Conservation (phyloP, 768 basidiomycete species). For the Mycena maculata region DNA sequence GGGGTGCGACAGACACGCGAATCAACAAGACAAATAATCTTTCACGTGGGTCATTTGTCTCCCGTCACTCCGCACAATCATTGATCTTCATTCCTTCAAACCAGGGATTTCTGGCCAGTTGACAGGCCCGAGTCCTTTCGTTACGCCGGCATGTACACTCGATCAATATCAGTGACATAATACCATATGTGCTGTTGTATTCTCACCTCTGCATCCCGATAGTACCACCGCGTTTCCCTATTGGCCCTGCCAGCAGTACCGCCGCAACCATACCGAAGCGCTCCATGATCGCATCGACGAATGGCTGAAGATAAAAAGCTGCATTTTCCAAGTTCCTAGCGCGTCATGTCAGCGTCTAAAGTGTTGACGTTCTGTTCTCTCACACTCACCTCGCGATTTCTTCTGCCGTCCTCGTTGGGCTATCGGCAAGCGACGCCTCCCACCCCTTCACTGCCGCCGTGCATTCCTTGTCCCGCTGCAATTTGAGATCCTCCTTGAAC, state of each 20-base stretch:
- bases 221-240: not conserved
- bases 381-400: slow-evolving; percentile 7
- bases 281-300: slow-evolving; percentile 4
- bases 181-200: too few species aligned
- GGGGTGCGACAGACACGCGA: too few species aligned
- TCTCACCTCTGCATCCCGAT: slow-evolving; percentile 4
- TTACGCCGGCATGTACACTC: slow-evolving; percentile 18
- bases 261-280: slow-evolving; percentile 8
- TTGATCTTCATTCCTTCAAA: too few species aligned
- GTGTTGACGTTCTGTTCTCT: too few species aligned
- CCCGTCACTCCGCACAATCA: too few species aligned
- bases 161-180: not conserved
- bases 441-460: not conserved
- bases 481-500: not conserved
- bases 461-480: not conserved
- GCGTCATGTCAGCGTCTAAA: not conserved
- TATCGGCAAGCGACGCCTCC: slow-evolving; percentile 10
- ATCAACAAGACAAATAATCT: too few species aligned
- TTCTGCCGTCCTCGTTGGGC: not conserved
- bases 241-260: not conserved
- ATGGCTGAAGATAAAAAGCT: slow-evolving; percentile 3
- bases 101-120: slow-evolving; percentile 10
- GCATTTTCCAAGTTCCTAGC: not conserved
- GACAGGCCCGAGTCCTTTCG: not conserved
- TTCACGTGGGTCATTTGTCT: too few species aligned